phyloP scores from a whole-genome alignment of 2,329 filamentous ascomycete genomes.

The Sclerotinia glacialis region DNA sequence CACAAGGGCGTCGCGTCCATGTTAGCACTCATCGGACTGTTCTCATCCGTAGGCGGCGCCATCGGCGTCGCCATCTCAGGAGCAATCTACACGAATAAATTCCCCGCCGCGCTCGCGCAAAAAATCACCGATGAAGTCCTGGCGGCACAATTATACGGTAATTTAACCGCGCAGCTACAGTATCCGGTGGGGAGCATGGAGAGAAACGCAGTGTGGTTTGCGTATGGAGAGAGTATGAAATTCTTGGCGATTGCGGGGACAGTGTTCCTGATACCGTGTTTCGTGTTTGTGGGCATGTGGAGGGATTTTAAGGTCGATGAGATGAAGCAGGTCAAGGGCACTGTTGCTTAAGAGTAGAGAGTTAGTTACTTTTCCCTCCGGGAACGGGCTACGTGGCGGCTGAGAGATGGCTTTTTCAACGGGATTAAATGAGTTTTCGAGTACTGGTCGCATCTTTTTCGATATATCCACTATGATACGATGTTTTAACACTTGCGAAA shows the following conservation, averaged over 20 bases:
- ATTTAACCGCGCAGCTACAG: constrained; percentile 51
- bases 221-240: constrained; percentile 55
- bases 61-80: constrained; percentile 59
- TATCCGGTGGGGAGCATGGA: constrained; percentile 51
- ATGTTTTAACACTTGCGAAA: background rate
- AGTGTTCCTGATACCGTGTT: constrained; percentile 44
- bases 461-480: background rate
- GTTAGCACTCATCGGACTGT: constrained; percentile 59
- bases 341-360: constrained; percentile 26
- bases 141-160: constrained; percentile 46
- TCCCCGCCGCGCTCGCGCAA: constrained; percentile 40
- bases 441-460: background rate
- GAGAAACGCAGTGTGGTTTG: constrained; percentile 56
- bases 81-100: constrained; percentile 63
- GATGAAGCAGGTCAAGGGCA: constrained; percentile 34
- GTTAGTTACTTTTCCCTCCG: no score
- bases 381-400: no score
- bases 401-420: background rate
- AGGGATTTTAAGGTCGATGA: constrained; percentile 48
- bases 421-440: background rate
- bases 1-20: constrained; percentile 61
- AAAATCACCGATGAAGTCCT: constrained; percentile 45
- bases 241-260: constrained; percentile 42
- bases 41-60: constrained; percentile 58
- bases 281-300: constrained; percentile 47